Evolutionary conservation across 1,139 yeast genomes (phyloP), one percentile per base, ranked within the genome.

Genomic region (Protomyces macrosporus): DNA sequence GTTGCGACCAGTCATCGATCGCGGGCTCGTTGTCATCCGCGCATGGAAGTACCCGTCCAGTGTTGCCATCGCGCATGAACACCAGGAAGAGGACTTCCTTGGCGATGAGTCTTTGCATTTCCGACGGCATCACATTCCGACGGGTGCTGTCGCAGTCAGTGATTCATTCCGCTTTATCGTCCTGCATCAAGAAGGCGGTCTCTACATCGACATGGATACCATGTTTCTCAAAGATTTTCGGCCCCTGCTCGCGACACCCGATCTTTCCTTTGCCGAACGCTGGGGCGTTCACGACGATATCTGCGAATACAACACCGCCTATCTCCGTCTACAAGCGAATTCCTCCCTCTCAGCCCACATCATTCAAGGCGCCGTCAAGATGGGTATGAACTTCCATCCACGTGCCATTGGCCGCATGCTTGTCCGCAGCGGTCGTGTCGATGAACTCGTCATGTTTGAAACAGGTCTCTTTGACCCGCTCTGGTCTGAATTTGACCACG

Each of bases 271-370:
- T 42, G 62, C 62, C 12, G 62, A 58, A 39, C 55, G 62, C 6
- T 58, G 62, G 62, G 56, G 53, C 35, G 62, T 55, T 7, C 62
- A 58, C 32, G 33, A 48, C n/a, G 62, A 55, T 3, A 45, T 32
- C 7, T 48, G 56, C 50, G 62, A 58, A 42, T 58, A 58, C 62
- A 58, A 58, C 56, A 58, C 62, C 4, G 62, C 62, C n/a, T 58
- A 58, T 33, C 62, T 58, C 42, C 55, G 62, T 5, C 56, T 58
- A 3, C 56, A 52, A 34, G 54, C 62, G 4, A 45, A 58, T 12
- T 58, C 62, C 9, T 48, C 56, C 45, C 56, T 58, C n/a, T 58
- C 62, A n/a, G 53, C 62, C 30, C 51, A 39, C 30, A 45, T 53
- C 56, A 39, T 58, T 1, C 62, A 58, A 34, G 56, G 62, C 6